Base-by-base conservation (phyloP, 2,329 filamentous ascomycete species). In the Paraphoma sp. region DNA sequence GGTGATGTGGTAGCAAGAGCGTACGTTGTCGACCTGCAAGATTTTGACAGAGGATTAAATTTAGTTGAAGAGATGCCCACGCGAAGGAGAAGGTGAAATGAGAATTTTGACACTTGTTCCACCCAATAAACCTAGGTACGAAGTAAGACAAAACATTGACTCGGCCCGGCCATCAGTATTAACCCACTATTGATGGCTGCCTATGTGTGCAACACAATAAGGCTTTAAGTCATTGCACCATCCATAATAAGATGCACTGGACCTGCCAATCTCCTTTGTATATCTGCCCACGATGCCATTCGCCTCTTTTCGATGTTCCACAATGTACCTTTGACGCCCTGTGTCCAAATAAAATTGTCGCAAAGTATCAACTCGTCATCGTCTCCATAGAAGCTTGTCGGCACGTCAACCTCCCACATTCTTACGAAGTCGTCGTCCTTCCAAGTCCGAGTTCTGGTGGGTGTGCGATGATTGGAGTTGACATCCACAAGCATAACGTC, bases 381-480 rank as follows among this genome's bases (percentile, higher is more conserved):
- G 42, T 72, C 70, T 6, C 69, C 67, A 42, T 72, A 71, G 46
- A 68, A 74, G 41, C 62, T 66, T 8, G 53, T 68, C 6, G 71
- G 67, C 3, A 73, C 67, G 50, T 73, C 68, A 6, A 59, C 55
- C 48, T 73, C 70, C 67, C 65, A 72, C 5, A 72, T 55, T 3
- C 38, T 63, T 2, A 72, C 67, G 7, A 11, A 45, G 33, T 73
- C 70, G 6, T 60, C 53, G 0, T 57, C 53, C 1, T 51, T 56
- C 69, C 69, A 73, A 6, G 61, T 54, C 41, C 68, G 48, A 0
- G 63, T 68, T 3, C 47, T 42, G 17, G 45, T 17, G 3, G 70
- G 70, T 6, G 67, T 68, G 1, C 56, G 40, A 38, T 74, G 69
- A 47, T 69, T 65, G 0, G 60, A 60, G 14, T 67, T 67, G 7